Evolutionary conservation across 768 basidiomycete genomes (phyloP).

Genomic region (Brasilioporus rufonigricans): DNA sequence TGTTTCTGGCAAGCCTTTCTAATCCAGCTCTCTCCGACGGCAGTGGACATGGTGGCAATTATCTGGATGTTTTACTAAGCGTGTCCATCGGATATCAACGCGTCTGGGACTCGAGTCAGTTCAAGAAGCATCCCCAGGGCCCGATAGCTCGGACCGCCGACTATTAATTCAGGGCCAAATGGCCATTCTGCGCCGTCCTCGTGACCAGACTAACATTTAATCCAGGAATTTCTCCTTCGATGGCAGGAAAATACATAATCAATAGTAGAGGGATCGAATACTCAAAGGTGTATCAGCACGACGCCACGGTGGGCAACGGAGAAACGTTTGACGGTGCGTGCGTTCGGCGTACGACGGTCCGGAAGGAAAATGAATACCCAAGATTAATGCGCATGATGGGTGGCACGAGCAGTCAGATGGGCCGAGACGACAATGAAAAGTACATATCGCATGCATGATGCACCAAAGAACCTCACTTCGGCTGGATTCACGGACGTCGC

Average conservation of each 20-base stretch:
- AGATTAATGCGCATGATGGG: not conserved
- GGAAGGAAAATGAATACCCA: not conserved
- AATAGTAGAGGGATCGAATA: too few species aligned
- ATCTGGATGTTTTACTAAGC: not conserved
- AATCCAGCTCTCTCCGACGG: not conserved
- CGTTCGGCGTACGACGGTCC: not conserved
- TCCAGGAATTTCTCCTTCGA: not conserved
- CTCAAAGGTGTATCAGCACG: not conserved
- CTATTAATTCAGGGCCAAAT: not conserved
- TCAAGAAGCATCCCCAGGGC: not conserved
- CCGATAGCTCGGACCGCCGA: not conserved
- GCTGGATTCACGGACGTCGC: slow-evolving; percentile 4
- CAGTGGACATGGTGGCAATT: not conserved
- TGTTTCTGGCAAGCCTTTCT: not conserved
- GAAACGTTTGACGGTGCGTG: too few species aligned
- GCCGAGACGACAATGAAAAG: not conserved
- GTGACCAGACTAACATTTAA: not conserved
- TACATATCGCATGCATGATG: not conserved
- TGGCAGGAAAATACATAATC: too few species aligned
- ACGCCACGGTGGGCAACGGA: not conserved
- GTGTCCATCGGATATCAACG: not conserved
- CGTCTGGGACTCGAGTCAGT: not conserved
- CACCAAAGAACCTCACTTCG: not conserved
- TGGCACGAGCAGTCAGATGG: not conserved
- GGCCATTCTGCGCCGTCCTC: not conserved